phyloP scores from a whole-genome alignment of 208 protist species.

The Strigomonas culicis region DNA sequence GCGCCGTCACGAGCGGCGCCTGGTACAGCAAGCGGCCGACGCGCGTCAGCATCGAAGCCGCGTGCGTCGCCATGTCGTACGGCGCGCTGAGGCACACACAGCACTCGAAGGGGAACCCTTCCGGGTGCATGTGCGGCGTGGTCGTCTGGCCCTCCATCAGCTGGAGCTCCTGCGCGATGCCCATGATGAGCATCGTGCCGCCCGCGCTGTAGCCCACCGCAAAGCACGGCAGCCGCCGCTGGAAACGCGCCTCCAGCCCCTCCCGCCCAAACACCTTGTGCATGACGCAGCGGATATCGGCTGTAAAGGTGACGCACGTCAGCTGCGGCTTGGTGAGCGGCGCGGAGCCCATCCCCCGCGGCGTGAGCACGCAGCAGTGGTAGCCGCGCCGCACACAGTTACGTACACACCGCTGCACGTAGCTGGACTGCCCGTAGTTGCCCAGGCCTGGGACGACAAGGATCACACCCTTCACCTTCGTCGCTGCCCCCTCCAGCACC shows the following conservation, averaged over 20 bases:
- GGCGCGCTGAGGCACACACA: conserved; percentile 32
- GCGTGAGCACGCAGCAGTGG: conserved; percentile 29
- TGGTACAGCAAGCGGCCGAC: conserved; percentile 32
- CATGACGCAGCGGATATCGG: conserved; percentile 16
- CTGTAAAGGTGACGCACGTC: conserved; percentile 23
- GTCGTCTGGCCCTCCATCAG: not conserved
- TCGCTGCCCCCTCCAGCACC: not conserved
- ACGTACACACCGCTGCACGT: conserved; percentile 19
- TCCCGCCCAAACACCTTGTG: conserved; percentile 6
- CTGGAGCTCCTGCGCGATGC: conserved; percentile 28
- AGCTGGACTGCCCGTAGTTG: conserved; percentile 18
- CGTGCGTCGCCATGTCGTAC: conserved; percentile 43
- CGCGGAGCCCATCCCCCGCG: conserved; percentile 27
- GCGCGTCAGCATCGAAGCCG: conserved; percentile 18
- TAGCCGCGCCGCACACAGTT: conserved; percentile 15
- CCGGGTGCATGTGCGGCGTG: conserved; percentile 15
- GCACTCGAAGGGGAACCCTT: conserved; percentile 22
- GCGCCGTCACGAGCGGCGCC: conserved; percentile 18
- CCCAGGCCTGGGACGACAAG: conserved; percentile 33
- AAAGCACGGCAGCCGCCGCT: conserved; percentile 16
- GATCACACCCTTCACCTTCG: conserved; percentile 22
- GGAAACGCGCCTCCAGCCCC: conserved; percentile 4
- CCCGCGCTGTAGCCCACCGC: conserved; percentile 35
- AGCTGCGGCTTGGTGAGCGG: conserved; percentile 24
- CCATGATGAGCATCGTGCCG: conserved; percentile 25